Evolutionary conservation across 2,329 filamentous ascomycete genomes (phyloP), one percentile per base, ranked within the genome.

Genomic region (Alternaria conjuncta): DNA sequence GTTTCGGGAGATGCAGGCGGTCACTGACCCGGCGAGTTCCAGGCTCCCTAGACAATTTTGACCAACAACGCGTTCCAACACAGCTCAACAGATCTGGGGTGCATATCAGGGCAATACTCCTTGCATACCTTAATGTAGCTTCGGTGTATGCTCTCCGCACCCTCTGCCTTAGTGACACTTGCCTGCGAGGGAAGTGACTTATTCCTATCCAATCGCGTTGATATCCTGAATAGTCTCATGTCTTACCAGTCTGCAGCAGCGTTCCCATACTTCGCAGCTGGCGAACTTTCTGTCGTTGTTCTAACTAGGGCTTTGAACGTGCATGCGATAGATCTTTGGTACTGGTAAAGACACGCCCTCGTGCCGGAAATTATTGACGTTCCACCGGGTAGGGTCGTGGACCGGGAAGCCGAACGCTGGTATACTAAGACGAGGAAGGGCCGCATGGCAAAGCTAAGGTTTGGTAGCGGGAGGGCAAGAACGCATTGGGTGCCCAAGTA

Each of bases 21-120:
- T 63, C 51, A 59, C 60, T 59, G 45, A 60, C 47, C 63, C 55
- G 61, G 49, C 55, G 11, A 21, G 43, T 57, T 43, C 45, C 63
- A 57, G 44, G 54, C 44, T 32, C 23, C 25, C 46, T 36, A 54
- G 43, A 54, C 41, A 23, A 23, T 25, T 6, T 43, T 57, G 56
- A 25, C 57, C 65, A 62, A 60, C 57, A 41, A 30, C 32, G 41
- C 50, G 26, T 25, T 23, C 13, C 6, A 61, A 53, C 50, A 41
- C 51, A 53, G 56, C 66, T 70, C 66, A 66, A 69, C 59, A 64
- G 61, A 66, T 66, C 67, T 63, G 67, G 65, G 63, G 65, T 68
- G 60, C 68, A 71, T 69, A 30, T 26, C 55, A 60, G 53, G 45
- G 62, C 57, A 60, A 50, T 28, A 44, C 57, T 59, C 57, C 56